Conservation (phyloP, 2,329 filamentous ascomycete genomes). For the Diaporthe sp. region DNA sequence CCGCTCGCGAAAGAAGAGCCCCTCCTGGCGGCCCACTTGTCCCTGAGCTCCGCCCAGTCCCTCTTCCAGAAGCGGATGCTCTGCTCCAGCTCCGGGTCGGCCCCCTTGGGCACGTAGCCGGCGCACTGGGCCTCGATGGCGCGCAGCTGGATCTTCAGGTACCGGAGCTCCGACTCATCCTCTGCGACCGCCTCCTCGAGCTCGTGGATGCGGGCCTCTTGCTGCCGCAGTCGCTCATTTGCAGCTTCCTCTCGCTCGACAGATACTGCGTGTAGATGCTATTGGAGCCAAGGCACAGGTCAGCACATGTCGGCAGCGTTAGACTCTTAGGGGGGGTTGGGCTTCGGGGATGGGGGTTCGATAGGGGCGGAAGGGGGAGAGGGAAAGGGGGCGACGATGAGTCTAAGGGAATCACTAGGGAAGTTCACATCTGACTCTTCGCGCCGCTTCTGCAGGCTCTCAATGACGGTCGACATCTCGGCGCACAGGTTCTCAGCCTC, state of each 20-base stretch:
- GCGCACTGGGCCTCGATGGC: conserved; percentile 72
- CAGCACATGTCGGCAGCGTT: conserved; percentile 43
- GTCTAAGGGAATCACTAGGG: conserved; percentile 8
- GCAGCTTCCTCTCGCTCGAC: conserved; percentile 70
- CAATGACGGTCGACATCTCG: conserved; percentile 64
- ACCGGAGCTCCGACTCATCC: conserved; percentile 72
- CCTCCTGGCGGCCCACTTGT: conserved; percentile 37
- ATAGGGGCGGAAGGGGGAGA: not conserved
- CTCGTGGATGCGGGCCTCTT: conserved; percentile 71
- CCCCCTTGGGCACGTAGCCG: conserved; percentile 60
- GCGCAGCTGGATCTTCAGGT: conserved; percentile 73
- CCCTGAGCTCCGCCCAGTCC: conserved; percentile 65
- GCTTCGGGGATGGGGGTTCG: too few species aligned
- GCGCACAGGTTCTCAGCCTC: conserved; percentile 61
- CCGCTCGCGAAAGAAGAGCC: conserved; percentile 26
- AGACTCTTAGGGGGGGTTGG: too few species aligned
- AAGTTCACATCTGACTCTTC: conserved; percentile 68
- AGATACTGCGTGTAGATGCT: conserved; percentile 75
- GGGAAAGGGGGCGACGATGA: not conserved
- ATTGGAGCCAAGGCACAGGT: conserved; percentile 41
- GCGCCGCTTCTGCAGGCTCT: conserved; percentile 66
- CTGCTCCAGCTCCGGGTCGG: conserved; percentile 69
- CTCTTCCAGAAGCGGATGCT: conserved; percentile 74
- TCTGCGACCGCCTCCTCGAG: conserved; percentile 70
- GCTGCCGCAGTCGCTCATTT: conserved; percentile 69